Evolutionary conservation across 2,329 filamentous ascomycete species (phyloP), one percentile per base, ranked within the genome.

Genomic region (Neophaeococcomyces mojaviensis): DNA sequence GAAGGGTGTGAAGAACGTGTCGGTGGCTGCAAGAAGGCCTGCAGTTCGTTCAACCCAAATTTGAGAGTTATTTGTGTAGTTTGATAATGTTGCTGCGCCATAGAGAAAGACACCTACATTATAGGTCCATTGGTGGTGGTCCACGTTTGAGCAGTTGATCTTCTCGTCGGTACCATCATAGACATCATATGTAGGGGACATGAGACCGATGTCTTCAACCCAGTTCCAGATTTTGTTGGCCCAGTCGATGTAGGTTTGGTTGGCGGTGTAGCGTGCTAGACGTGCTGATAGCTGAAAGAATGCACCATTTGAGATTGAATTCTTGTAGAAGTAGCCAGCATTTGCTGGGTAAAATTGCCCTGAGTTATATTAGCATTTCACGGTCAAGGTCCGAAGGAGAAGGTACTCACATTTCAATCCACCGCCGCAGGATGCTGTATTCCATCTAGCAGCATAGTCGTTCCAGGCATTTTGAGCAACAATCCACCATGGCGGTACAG

Each of bases 201-300:
- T 74, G 48, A 82, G 75, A 2, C 72, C 67, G 4, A 79, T 66
- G 8, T 58, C 57, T 45, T 62, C 65, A 2, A 79, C 70, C 77
- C 83, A 83, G 39, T 85, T 69, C 67, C 75, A 87, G 0, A 74
- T 72, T 56, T 75, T 76, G 22, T 72, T 70, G 0, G 82, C 82
- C 64, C 76, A 77, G 3, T 78, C 68, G 2, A 73, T 72, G 55
- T 87, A 88, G 0, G 81, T 82, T 0, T 68, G 57, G 56, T 87
- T 84, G 16, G 68, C 68, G 0, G 82, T 86, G 47, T 68, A 68
- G 38, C 82, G 77, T 20, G 82, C 84, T 12, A 90, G 72, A 15
- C 86, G 81, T 1, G 87, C 85, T 3, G 83, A 81, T 10, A 94
- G 73, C 58, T 89, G 83, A 64, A 94, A 89, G 61, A 92, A 79